phyloP scores from a whole-genome alignment of 768 basidiomycete genomes.

The Epithele typhae region DNA sequence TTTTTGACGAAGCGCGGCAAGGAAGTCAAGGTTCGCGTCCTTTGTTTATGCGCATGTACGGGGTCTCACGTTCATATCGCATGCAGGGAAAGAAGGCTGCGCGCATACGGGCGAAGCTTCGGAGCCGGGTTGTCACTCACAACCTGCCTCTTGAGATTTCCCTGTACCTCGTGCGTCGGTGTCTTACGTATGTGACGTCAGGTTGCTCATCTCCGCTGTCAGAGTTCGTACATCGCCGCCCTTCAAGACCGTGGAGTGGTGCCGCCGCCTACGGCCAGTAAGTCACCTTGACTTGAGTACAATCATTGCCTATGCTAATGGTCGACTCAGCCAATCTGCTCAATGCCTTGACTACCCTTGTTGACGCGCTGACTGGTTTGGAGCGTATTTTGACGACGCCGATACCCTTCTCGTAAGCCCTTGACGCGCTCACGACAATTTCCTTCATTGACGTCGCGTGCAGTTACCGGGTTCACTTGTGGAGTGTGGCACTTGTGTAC shows the following conservation, averaged over 20 bases:
- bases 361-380: conserved; percentile 63
- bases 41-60: neutral
- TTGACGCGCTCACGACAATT: neutral
- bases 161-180: conserved; percentile 54
- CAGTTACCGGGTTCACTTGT: conserved; percentile 66
- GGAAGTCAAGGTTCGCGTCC: conserved; percentile 33
- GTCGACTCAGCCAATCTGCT: conserved; percentile 41
- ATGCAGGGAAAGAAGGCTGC: conserved; percentile 55
- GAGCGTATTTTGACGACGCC: conserved; percentile 74
- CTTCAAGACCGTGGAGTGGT: conserved; percentile 51
- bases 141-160: conserved; percentile 70
- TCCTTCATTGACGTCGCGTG: neutral
- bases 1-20: conserved; percentile 43
- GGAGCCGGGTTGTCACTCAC: conserved; percentile 39
- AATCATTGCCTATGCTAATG: neutral
- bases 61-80: neutral
- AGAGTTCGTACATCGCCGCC: conserved; percentile 66
- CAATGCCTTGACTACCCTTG: conserved; percentile 46
- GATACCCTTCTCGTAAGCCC: conserved; percentile 65
- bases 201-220: too few relatives aligned
- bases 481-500: conserved; percentile 60
- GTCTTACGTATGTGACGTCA: too few relatives aligned
- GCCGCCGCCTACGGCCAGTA: conserved; percentile 62
- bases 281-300: conserved; percentile 18
- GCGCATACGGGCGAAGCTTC: conserved; percentile 46